These are phyloP conservation scores for Porodaedalea pini DNA, from an alignment of 1,284 basidiomycete genomes.

Conservation along the genomic window DNA sequence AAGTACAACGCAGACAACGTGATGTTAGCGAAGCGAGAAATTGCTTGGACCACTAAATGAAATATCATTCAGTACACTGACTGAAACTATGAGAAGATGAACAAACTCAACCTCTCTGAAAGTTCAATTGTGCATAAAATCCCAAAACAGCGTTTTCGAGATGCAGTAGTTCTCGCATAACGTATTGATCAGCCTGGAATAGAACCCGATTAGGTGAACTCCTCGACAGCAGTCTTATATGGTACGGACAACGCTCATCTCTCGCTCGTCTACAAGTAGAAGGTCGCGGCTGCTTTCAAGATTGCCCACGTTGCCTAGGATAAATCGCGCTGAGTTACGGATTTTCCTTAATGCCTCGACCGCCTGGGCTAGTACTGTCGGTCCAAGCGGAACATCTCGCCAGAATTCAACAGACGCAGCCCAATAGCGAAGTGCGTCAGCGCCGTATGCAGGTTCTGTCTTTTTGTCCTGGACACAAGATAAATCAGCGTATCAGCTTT, in stretches of 20 bases:
- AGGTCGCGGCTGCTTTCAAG: slow-evolving; percentile 30
- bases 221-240: slow-evolving; percentile 1
- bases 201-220: slow-evolving; percentile 9
- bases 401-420: slow-evolving; percentile 90
- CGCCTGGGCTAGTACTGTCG: slow-evolving; percentile 73
- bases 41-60: slow-evolving; percentile 49
- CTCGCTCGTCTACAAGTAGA: slow-evolving; percentile 38
- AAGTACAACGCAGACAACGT: slow-evolving; percentile 85
- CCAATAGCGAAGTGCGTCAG: slow-evolving; percentile 90
- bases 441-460: slow-evolving; percentile 75
- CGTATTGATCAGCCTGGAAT: slow-evolving; percentile 72
- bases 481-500: not conserved
- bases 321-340: slow-evolving; percentile 86
- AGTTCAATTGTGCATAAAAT: slow-evolving; percentile 77
- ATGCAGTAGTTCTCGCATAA: slow-evolving; percentile 79
- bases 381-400: slow-evolving; percentile 84
- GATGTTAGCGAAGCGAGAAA: slow-evolving; percentile 67
- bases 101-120: slow-evolving; percentile 79
- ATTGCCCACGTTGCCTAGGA: slow-evolving; percentile 75
- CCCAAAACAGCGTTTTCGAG: slow-evolving; percentile 67
- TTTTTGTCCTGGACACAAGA: slow-evolving; percentile 51
- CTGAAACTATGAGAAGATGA: not conserved
- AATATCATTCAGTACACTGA: not conserved
- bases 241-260: slow-evolving; percentile 61
- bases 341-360: slow-evolving; percentile 83